Percentiles rank a stretch among this genome's conserved stretches.
Conservation (phyloP, 306 rosid genomes). For the Albizia julibrissin region DNA sequence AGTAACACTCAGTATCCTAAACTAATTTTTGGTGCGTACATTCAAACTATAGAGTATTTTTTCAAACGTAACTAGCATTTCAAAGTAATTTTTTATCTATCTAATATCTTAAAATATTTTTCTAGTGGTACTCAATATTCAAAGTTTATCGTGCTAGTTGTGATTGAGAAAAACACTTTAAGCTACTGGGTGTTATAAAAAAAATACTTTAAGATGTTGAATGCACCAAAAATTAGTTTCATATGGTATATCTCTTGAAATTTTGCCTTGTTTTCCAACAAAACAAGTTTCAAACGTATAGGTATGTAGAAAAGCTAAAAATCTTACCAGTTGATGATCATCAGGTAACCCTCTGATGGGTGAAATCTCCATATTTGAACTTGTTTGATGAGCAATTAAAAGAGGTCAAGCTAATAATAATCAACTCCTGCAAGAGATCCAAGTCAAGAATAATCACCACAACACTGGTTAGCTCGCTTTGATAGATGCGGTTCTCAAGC, state of each 20-base stretch:
- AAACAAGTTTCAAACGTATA: not conserved
- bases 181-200: too few relatives aligned
- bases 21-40: too few relatives aligned
- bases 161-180: too few relatives aligned
- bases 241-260: not conserved
- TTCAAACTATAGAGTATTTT: too few relatives aligned
- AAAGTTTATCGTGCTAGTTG: too few relatives aligned
- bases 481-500: not conserved
- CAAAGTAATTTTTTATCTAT: too few relatives aligned
- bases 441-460: constrained; percentile 9
- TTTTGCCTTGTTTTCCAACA: constrained; percentile 18
- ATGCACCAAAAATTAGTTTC: not conserved
- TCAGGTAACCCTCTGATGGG: constrained; percentile 56
- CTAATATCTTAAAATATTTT: too few relatives aligned
- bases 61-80: too few relatives aligned
- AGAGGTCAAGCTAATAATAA: constrained; percentile 20
- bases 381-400: not conserved
- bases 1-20: too few relatives aligned
- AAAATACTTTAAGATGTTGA: too few relatives aligned
- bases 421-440: constrained; percentile 25
- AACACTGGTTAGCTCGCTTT: not conserved
- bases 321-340: constrained; percentile 50
- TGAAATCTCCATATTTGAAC: constrained; percentile 60
- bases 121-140: too few relatives aligned
- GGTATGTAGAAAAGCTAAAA: not conserved